These are phyloP conservation scores for Pseudozyma pruni DNA, from an alignment of 1,284 basidiomycete genomes.

Conservation along the genomic window DNA sequence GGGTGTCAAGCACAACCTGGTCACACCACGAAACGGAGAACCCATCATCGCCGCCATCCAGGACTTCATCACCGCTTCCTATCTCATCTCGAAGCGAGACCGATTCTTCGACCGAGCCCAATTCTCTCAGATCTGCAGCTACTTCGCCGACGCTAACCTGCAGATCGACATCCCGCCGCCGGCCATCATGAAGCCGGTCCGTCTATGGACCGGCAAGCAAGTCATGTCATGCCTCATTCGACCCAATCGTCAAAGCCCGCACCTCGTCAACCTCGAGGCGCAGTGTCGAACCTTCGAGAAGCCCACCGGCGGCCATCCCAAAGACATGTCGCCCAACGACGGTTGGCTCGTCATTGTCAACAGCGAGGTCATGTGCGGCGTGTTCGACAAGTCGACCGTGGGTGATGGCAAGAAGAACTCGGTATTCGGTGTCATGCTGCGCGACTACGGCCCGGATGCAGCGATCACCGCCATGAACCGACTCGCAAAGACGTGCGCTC, in stretches of 20 bases:
- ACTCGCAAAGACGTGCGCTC: slow-evolving; percentile 92
- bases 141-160: slow-evolving; percentile 88
- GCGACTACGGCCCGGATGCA: slow-evolving; percentile 95
- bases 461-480: slow-evolving; percentile 96
- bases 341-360: slow-evolving; percentile 98
- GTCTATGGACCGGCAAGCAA: slow-evolving; percentile 98
- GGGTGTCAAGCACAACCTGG: slow-evolving; percentile 96
- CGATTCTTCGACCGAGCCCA: slow-evolving; percentile 92
- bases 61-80: slow-evolving; percentile 75
- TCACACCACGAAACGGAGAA: slow-evolving; percentile 72
- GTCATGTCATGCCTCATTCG: slow-evolving; percentile 96
- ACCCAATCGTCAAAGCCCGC: slow-evolving; percentile 83
- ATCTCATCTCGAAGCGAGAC: slow-evolving; percentile 90
- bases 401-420: slow-evolving; percentile 99
- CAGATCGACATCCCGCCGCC: slow-evolving; percentile 97
- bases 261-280: slow-evolving; percentile 88
- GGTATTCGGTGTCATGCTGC: slow-evolving; percentile 95
- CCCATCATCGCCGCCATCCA: slow-evolving; percentile 67
- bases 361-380: slow-evolving; percentile 98
- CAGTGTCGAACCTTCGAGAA: slow-evolving; percentile 95
- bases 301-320: slow-evolving; percentile 74
- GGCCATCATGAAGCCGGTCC: slow-evolving; percentile 89
- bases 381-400: slow-evolving; percentile 98
- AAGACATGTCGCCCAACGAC: slow-evolving; percentile 94
- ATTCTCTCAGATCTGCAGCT: slow-evolving; percentile 96